Evolutionary conservation across 108 stramenopile genomes (phyloP).

Genomic region (Skeletonema menzelii): DNA sequence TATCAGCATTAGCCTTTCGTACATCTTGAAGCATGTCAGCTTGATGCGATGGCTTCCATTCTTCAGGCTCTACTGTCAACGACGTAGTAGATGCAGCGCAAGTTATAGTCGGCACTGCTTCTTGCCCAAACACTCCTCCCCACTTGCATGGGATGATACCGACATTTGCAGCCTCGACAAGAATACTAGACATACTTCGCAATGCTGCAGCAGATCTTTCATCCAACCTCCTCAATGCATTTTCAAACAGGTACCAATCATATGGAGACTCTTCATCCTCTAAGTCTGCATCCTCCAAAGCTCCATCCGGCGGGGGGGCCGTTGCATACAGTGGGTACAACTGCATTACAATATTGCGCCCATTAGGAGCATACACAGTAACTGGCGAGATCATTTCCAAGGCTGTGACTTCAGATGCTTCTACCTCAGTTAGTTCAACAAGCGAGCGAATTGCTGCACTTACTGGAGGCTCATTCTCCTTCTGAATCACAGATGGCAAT

Average conservation of each 20-base stretch:
- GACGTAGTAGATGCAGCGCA: background rate
- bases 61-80: slow-evolving; percentile 20
- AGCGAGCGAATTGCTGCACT: slow-evolving; percentile 49
- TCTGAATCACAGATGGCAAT: slow-evolving; percentile 45
- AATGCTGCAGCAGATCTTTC: slow-evolving; percentile 41
- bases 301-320: slow-evolving; percentile 53
- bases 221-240: slow-evolving; percentile 35
- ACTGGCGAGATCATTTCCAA: slow-evolving; percentile 42
- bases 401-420: slow-evolving; percentile 35
- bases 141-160: slow-evolving; percentile 48
- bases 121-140: slow-evolving; percentile 67
- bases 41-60: slow-evolving; percentile 39
- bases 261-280: slow-evolving; percentile 63
- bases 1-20: slow-evolving; percentile 26
- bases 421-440: slow-evolving; percentile 47
- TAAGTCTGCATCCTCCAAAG: slow-evolving; percentile 55
- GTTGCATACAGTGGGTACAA: slow-evolving; percentile 54
- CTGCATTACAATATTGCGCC: slow-evolving; percentile 29
- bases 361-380: slow-evolving; percentile 48
- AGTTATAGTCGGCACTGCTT: background rate
- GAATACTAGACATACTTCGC: slow-evolving; percentile 16
- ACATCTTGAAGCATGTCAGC: slow-evolving; percentile 40
- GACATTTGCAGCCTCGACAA: slow-evolving; percentile 44
- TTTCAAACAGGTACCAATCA: slow-evolving; percentile 59
- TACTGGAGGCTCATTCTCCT: slow-evolving; percentile 10